A percentile compares a stretch with the other conserved stretches of the same genome.
Conservation (phyloP, 2,329 filamentous ascomycete species). For the Beauveria caledonica region DNA sequence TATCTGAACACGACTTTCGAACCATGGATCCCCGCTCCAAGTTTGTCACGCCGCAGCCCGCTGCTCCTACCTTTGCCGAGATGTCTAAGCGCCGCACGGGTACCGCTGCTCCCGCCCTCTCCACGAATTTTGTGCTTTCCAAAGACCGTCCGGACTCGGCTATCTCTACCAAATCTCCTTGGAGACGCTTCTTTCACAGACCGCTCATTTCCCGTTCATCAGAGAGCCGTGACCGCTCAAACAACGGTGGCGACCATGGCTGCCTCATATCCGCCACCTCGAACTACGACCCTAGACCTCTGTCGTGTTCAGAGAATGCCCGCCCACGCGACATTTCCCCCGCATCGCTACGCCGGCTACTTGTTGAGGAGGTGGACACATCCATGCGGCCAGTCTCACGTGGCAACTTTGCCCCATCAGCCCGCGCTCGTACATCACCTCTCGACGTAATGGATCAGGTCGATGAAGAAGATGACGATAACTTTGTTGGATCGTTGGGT, state of each 20-base stretch:
- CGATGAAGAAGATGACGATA: constrained; percentile 8
- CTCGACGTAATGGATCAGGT: constrained; percentile 1
- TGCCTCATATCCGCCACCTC: constrained; percentile 21
- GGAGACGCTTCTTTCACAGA: constrained; percentile 35
- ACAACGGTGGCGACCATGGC: constrained; percentile 19
- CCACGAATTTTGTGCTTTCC: constrained; percentile 33
- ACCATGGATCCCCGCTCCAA: constrained; percentile 75
- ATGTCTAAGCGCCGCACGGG: constrained; percentile 23
- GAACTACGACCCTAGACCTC: constrained; percentile 19
- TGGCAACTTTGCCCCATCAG: not conserved
- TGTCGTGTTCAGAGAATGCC: constrained; percentile 22
- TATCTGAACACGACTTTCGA: constrained; percentile 50
- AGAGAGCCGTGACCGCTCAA: not conserved
- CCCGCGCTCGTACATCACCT: not conserved
- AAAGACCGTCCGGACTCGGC: constrained; percentile 27
- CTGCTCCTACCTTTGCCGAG: constrained; percentile 17
- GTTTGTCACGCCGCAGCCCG: constrained; percentile 59
- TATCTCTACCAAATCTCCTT: constrained; percentile 21
- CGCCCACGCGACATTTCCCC: constrained; percentile 46
- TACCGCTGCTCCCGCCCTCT: constrained; percentile 27
- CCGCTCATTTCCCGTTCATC: not conserved
- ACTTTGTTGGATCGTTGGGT: not conserved
- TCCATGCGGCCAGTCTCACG: not conserved
- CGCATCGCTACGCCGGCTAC: constrained; percentile 44
- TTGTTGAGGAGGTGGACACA: not conserved